Base-by-base conservation (phyloP, 257 asterid species). In the Solanum tarijense region DNA sequence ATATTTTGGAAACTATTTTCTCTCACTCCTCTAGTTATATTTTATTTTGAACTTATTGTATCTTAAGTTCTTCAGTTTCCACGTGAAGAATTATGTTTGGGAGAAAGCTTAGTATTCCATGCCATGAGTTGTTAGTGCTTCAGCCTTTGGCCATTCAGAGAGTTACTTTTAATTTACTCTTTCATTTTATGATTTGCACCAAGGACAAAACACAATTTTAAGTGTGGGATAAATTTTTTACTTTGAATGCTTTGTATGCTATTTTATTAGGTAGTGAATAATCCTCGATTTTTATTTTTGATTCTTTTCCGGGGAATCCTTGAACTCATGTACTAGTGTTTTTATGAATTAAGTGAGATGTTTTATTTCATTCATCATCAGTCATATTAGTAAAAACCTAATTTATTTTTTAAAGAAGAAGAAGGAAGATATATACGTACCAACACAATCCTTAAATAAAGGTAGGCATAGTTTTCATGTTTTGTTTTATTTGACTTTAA, bases 381-480 rank as follows among this genome's bases (percentile, higher is more conserved):
- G n/a, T 20, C 65, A 18, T 55, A 55, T 55, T 55, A 55, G 65
- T 55, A 48, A 48, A 48, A 48, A 16, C 0, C 21, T 16, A 48
- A 48, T 48, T 14, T 48, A 5, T 48, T 48, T 14, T 48, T 55
- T 16, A 68, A 68, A n/a, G 18, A 68, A 23, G 9, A 5, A 31
- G 25, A 14, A 69, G 76, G 76, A 69, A 39, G 60, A 62, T 62
- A 62, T n/a, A 38, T 41, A 78, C 36, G 23, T 39, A 16, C 66
- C 68, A 81, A 81, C 85, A 81, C 32, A 81, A 81, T 46, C 85
- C 85, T 81, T 46, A 29, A 81, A 81, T 81, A 81, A 81, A 81
- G 85, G 85, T 46, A 81, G 41, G 39, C 29, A 27, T 41, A 18
- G 16, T 20, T 43, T 46, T 46, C 11, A 46, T 81, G 25, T 2